phyloP scores from a whole-genome alignment of 1,284 basidiomycete species.

The Sporisorium exsertum region DNA sequence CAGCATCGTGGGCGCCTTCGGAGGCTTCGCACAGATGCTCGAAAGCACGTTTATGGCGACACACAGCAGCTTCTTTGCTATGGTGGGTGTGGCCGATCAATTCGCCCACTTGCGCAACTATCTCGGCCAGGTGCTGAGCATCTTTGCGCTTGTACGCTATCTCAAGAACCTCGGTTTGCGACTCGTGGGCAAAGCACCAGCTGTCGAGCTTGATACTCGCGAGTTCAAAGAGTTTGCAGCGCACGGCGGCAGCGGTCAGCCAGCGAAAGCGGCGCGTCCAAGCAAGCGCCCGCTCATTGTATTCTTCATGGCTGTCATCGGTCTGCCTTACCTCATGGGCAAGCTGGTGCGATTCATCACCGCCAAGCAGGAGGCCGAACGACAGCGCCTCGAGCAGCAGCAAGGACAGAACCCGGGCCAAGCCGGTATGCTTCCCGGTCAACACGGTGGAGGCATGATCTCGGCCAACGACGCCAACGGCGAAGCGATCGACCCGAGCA shows the following conservation, averaged over 20 bases:
- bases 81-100: constrained; percentile 97
- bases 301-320: constrained; percentile 95
- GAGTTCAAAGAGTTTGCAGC: constrained; percentile 67
- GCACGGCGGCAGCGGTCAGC: constrained; percentile 39
- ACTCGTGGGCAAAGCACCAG: constrained; percentile 57
- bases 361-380: constrained; percentile 73
- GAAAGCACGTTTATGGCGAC: constrained; percentile 99
- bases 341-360: constrained; percentile 85
- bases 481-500: constrained; percentile 72
- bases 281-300: constrained; percentile 89
- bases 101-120: constrained; percentile 90
- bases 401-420: constrained; percentile 64
- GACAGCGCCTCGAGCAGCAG: constrained; percentile 67
- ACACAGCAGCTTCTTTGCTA: constrained; percentile 96
- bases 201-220: constrained; percentile 58
- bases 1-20: constrained; percentile 94
- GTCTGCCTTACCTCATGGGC: constrained; percentile 93
- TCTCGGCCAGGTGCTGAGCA: constrained; percentile 89
- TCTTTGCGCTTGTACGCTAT: constrained; percentile 86
- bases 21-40: constrained; percentile 96
- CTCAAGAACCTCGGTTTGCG: constrained; percentile 72
- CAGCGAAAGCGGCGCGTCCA: constrained; percentile 68
- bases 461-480: constrained; percentile 57
- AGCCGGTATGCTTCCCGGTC: constrained; percentile 75
- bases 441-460: constrained; percentile 70